Conservation (phyloP, 768 basidiomycete genomes). For the Serpula lacrymans region DNA sequence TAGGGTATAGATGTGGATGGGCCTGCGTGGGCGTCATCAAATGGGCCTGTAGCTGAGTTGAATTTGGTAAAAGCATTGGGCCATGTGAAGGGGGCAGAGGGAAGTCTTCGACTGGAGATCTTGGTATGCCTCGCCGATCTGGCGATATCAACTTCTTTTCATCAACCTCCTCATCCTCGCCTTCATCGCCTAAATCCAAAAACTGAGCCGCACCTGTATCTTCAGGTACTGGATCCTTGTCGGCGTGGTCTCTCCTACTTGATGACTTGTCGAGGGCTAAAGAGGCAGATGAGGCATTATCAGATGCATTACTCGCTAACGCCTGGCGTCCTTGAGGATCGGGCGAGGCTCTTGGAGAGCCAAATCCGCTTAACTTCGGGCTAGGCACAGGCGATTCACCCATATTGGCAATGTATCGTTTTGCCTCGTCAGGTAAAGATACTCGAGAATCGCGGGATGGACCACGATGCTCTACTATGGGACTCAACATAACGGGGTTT, state of each 20-base stretch:
- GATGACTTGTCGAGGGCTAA: background rate
- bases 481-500: conserved; percentile 15
- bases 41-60: conserved; percentile 6
- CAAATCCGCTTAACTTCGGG: conserved; percentile 31
- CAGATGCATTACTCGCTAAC: background rate
- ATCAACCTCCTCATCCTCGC: conserved; percentile 17
- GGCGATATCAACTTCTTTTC: conserved; percentile 8
- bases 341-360: background rate
- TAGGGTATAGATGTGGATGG: conserved; percentile 18
- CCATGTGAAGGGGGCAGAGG: conserved; percentile 41
- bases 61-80: conserved; percentile 8
- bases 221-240: conserved; percentile 11
- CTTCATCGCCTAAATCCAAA: conserved; percentile 52
- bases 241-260: conserved; percentile 11
- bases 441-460: conserved; percentile 64
- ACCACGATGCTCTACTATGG: conserved; percentile 29
- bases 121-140: conserved; percentile 29
- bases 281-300: background rate
- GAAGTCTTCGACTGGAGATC: conserved; percentile 48
- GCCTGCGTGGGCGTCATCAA: conserved; percentile 14
- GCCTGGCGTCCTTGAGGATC: background rate
- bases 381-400: conserved; percentile 59
- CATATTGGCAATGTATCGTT: conserved; percentile 67
- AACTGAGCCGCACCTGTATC: conserved; percentile 49
- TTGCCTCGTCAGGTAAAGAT: conserved; percentile 74